phyloP scores from a whole-genome alignment of 805 yeast genomes.

The Sugiyamaella boreocaroliniensis region DNA sequence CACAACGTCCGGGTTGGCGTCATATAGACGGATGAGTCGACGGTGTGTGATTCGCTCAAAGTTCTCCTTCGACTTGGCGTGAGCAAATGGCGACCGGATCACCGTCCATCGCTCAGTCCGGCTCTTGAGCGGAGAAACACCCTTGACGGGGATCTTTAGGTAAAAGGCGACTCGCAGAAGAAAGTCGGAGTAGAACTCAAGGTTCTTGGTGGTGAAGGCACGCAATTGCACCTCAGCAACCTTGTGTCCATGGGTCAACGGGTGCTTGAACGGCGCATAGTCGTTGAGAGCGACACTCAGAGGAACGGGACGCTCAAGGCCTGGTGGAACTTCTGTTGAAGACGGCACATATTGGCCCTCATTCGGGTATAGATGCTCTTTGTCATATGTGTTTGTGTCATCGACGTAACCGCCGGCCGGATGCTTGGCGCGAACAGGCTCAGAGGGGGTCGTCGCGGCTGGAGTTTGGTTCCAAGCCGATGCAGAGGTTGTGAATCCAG shows the following conservation, averaged over 20 bases:
- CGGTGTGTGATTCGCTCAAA: slow-evolving; percentile 82
- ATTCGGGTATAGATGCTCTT: slow-evolving; percentile 18
- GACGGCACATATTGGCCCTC: slow-evolving; percentile 18
- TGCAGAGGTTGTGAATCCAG: not conserved
- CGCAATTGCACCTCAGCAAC: slow-evolving; percentile 73
- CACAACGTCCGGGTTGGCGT: slow-evolving; percentile 75
- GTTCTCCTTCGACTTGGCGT: slow-evolving; percentile 90
- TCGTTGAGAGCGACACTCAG: slow-evolving; percentile 74
- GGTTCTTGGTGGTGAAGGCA: slow-evolving; percentile 56
- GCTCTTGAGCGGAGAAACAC: slow-evolving; percentile 60
- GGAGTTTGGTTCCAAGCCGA: not conserved
- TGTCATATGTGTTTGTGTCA: slow-evolving; percentile 11
- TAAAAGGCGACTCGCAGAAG: slow-evolving; percentile 86
- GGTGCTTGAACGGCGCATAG: slow-evolving; percentile 69
- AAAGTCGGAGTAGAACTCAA: slow-evolving; percentile 76
- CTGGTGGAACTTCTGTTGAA: slow-evolving; percentile 16
- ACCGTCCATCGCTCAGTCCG: slow-evolving; percentile 89
- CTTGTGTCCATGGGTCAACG: slow-evolving; percentile 56
- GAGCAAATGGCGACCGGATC: slow-evolving; percentile 85
- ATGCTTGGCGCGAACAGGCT: not conserved
- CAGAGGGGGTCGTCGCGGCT: not conserved
- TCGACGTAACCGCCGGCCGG: slow-evolving; percentile 8
- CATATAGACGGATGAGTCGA: slow-evolving; percentile 68
- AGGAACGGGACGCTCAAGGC: slow-evolving; percentile 59
- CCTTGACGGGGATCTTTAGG: slow-evolving; percentile 78